Conservation (phyloP, 164 flowering plant genomes). For the Magnolia kwangsiensis region DNA sequence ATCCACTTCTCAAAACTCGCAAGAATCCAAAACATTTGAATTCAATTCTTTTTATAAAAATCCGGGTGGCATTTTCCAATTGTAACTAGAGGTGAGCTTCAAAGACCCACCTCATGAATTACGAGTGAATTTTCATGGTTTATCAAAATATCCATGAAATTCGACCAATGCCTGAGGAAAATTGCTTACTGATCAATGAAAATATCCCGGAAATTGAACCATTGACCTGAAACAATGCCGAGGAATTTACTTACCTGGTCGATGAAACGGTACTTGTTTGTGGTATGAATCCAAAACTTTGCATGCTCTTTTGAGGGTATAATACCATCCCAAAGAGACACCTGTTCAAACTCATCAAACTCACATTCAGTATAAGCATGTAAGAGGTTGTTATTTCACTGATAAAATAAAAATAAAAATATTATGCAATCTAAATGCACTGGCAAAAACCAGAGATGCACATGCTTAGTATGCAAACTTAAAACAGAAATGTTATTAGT, state of each 20-base stretch:
- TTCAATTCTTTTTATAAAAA: background rate
- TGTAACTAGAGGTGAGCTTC: background rate
- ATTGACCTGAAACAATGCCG: background rate
- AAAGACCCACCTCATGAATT: background rate
- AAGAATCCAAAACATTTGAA: background rate
- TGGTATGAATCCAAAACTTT: conserved; percentile 59
- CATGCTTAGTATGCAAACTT: background rate
- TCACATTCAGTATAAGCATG: conserved; percentile 39
- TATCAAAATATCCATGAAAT: background rate
- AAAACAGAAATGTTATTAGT: background rate
- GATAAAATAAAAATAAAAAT: background rate
- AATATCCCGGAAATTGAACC: background rate
- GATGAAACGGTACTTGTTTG: conserved; percentile 76
- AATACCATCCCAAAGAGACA: conserved; percentile 69
- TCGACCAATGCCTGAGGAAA: background rate
- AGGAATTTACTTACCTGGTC: conserved; percentile 52
- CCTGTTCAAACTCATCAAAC: conserved; percentile 16
- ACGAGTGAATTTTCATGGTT: background rate
- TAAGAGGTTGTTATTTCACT: background rate
- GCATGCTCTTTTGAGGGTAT: conserved; percentile 83
- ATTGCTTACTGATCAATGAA: background rate
- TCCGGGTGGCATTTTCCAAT: background rate
- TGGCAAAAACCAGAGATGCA: background rate
- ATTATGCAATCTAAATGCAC: background rate
- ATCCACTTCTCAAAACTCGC: background rate